Percentiles rank a stretch among this genome's conserved stretches.
These are phyloP conservation scores for Aureobasidium uvarum DNA, from an alignment of 2,329 filamentous ascomycete species.

Conservation along the genomic window DNA sequence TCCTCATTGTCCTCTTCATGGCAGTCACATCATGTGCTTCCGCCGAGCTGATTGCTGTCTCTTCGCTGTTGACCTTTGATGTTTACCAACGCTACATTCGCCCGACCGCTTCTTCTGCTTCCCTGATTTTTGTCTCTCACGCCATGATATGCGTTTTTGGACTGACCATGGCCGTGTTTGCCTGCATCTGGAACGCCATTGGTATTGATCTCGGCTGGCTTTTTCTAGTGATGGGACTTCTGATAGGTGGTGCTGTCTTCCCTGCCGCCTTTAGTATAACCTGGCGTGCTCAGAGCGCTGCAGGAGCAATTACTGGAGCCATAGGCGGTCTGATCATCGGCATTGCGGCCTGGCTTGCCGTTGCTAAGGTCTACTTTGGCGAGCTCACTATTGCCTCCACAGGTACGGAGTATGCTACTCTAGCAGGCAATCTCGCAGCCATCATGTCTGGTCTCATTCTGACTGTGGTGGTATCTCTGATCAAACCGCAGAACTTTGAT, in stretches of 20 bases:
- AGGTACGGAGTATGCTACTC: conserved; percentile 41
- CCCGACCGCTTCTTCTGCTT: conserved; percentile 39
- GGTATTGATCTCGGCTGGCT: conserved; percentile 46
- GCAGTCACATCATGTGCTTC: conserved; percentile 36
- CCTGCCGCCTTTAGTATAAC: conserved; percentile 36
- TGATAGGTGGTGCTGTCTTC: conserved; percentile 47
- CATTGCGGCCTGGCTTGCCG: conserved; percentile 42
- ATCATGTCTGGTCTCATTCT: conserved; percentile 33
- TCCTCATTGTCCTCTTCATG: conserved; percentile 34
- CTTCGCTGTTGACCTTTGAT: conserved; percentile 43
- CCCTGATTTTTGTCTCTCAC: conserved; percentile 44
- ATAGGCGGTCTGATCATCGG: conserved; percentile 39
- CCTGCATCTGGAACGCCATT: conserved; percentile 39
- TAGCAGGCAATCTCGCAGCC: conserved; percentile 42
- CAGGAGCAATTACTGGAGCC: conserved; percentile 39
- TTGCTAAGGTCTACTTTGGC: conserved; percentile 39
- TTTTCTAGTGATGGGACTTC: conserved; percentile 43
- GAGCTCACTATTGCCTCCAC: conserved; percentile 43
- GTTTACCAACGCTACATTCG: conserved; percentile 45
- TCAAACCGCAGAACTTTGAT: conserved; percentile 43
- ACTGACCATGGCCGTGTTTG: conserved; percentile 40
- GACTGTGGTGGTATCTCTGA: conserved; percentile 39
- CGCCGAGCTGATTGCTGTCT: conserved; percentile 44
- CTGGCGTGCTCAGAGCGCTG: conserved; percentile 40
- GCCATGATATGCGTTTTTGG: conserved; percentile 44